Evolutionary conservation across 768 basidiomycete species (phyloP).

Genomic region (Hirschioporus abietinus): DNA sequence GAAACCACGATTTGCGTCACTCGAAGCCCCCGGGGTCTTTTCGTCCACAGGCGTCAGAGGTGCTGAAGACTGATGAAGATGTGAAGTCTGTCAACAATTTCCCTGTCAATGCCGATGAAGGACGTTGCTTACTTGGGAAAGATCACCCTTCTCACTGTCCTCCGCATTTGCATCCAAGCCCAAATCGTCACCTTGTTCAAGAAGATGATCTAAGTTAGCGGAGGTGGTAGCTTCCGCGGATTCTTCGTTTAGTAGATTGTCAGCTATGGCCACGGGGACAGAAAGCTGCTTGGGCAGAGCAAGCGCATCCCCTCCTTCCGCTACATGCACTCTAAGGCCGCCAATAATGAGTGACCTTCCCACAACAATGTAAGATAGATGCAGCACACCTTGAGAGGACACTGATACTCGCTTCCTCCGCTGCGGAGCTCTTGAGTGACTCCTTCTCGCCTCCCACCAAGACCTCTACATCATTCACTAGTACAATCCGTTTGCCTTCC

Average conservation of each 20-base stretch:
- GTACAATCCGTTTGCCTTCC: slow-evolving; percentile 31
- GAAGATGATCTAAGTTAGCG: background rate
- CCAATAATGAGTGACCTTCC: slow-evolving; percentile 7
- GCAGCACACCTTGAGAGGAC: slow-evolving; percentile 59
- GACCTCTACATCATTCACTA: slow-evolving; percentile 36
- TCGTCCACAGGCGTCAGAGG: slow-evolving; percentile 6
- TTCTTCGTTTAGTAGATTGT: background rate
- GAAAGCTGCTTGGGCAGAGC: slow-evolving; percentile 2
- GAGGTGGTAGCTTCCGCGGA: background rate
- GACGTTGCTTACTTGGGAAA: background rate
- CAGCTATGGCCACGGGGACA: slow-evolving; percentile 1
- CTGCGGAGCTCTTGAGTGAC: slow-evolving; percentile 49
- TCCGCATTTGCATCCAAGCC: background rate
- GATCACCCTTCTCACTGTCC: background rate
- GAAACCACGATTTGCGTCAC: slow-evolving; percentile 35
- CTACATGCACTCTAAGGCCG: slow-evolving; percentile 1
- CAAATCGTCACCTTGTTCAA: background rate
- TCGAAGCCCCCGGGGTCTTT: slow-evolving; percentile 20
- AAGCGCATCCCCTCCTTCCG: background rate
- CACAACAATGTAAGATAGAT: slow-evolving; percentile 6
- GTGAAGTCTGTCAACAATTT: background rate
- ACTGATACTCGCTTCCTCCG: slow-evolving; percentile 40
- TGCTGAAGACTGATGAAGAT: slow-evolving; percentile 20
- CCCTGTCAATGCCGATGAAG: background rate
- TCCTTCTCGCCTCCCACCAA: slow-evolving; percentile 70